These are phyloP conservation scores for Trichoderma simmonsii DNA, from an alignment of 2,329 filamentous ascomycete genomes.

Conservation along the genomic window DNA sequence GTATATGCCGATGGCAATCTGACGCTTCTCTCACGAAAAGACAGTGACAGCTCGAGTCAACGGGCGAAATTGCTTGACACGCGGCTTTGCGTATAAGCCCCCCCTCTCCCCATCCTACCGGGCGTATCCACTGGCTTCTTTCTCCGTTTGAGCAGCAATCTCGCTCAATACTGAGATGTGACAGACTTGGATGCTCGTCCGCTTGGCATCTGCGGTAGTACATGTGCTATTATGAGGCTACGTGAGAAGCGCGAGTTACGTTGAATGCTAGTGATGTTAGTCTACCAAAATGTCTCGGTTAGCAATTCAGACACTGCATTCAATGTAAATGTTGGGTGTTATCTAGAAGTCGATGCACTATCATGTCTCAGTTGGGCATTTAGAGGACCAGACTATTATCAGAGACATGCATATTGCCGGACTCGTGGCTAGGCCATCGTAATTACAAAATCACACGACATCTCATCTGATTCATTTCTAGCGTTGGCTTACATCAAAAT, in stretches of 20 bases:
- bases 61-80: not conserved
- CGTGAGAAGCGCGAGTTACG: not conserved
- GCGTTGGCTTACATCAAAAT: not conserved
- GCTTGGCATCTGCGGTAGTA: not conserved
- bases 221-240: not conserved
- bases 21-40: not conserved
- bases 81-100: not conserved
- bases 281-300: not conserved
- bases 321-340: not conserved
- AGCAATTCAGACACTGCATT: not conserved
- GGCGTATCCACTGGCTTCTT: not conserved
- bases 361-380: not conserved
- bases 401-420: not conserved
- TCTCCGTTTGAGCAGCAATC: not conserved
- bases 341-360: not conserved
- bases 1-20: not conserved
- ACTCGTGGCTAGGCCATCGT: not conserved
- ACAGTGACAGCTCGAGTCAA: not conserved
- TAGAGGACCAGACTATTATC: not conserved
- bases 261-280: not conserved
- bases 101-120: not conserved
- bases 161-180: conserved; percentile 1
- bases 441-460: not conserved
- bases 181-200: not conserved
- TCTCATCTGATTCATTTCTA: not conserved